These are phyloP conservation scores for Botrytis squamosa DNA, from an alignment of 2,329 filamentous ascomycete species.

Conservation along the genomic window DNA sequence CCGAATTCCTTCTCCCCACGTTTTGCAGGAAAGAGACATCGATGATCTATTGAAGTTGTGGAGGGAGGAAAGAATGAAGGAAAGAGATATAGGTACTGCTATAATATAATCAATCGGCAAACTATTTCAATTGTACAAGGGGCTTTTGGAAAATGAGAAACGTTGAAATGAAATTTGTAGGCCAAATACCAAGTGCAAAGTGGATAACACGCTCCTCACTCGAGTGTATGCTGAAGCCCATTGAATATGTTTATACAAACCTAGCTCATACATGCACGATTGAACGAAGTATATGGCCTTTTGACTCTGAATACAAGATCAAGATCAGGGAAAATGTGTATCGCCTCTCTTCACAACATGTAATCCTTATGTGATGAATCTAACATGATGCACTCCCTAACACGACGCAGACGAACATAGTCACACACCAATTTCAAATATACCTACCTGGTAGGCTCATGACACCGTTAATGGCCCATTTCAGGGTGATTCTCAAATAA, in stretches of 20 bases:
- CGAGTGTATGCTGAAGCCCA: neutral
- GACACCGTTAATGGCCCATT: neutral
- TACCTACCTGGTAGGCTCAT: neutral
- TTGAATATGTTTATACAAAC: too few species aligned
- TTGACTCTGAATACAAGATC: neutral
- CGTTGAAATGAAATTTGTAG: neutral
- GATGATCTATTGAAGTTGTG: neutral
- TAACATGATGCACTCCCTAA: constrained; percentile 46
- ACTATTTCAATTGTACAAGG: too few species aligned
- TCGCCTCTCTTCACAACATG: neutral
- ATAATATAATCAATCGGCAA: neutral
- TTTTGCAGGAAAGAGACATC: neutral
- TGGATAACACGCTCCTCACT: neutral
- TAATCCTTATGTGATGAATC: neutral
- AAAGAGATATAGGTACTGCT: neutral
- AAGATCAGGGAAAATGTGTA: neutral
- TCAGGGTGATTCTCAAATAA: neutral
- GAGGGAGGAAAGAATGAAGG: neutral
- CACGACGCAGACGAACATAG: neutral
- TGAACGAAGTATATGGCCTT: neutral
- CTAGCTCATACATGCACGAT: neutral
- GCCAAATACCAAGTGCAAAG: neutral
- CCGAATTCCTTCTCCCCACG: neutral
- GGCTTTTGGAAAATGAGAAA: neutral
- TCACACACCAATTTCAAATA: neutral